Evolutionary conservation across 2,329 filamentous ascomycete genomes (phyloP).

Genomic region (Parasarocladium wereldwijsianum): DNA sequence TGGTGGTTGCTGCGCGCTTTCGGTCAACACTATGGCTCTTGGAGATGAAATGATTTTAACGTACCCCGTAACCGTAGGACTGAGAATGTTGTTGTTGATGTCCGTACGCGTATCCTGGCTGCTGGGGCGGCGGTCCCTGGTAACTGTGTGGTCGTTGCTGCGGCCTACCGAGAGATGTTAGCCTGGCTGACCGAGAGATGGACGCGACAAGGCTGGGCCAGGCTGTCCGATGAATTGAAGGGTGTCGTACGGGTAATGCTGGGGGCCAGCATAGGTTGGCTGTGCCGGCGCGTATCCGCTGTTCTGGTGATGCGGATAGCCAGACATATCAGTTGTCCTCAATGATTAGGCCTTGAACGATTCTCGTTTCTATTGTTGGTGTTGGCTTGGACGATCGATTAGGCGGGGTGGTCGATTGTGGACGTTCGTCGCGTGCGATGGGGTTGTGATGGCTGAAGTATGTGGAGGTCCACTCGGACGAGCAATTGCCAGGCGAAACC

Average conservation of each 20-base stretch:
- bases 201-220: neutral
- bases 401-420: too few species aligned
- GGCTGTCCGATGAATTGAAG: slow-evolving; percentile 11
- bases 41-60: slow-evolving; percentile 1
- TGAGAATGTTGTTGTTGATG: slow-evolving; percentile 30
- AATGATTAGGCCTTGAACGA: too few species aligned
- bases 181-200: too few species aligned
- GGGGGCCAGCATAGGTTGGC: slow-evolving; percentile 26
- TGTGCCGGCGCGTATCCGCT: slow-evolving; percentile 26
- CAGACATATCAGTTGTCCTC: slow-evolving; percentile 47
- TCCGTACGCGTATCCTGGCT: slow-evolving; percentile 7
- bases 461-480: too few species aligned
- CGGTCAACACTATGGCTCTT: slow-evolving; percentile 5
- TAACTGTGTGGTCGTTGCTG: slow-evolving; percentile 4
- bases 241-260: slow-evolving; percentile 36
- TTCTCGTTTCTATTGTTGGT: too few species aligned
- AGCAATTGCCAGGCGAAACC: too few species aligned
- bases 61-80: slow-evolving; percentile 13
- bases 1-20: neutral
- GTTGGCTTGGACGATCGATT: too few species aligned
- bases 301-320: slow-evolving; percentile 42
- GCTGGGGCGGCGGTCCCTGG: slow-evolving; percentile 26
- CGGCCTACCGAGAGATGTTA: too few species aligned
- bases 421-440: too few species aligned
- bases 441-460: too few species aligned